Conservation (phyloP, 73 alveolate species). For the Blepharisma japonicum region DNA sequence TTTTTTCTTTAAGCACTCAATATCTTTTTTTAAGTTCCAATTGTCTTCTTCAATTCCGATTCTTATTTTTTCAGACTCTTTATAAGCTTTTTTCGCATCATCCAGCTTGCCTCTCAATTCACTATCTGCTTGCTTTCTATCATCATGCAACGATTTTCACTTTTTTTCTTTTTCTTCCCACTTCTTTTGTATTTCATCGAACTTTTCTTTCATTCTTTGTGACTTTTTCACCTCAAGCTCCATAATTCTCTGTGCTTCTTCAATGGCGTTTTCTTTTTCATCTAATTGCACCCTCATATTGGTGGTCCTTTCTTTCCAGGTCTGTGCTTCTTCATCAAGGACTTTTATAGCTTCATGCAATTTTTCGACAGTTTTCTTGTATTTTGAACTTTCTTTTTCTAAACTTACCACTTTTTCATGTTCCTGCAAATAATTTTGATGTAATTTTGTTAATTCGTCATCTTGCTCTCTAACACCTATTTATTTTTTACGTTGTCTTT, state of each 20-base stretch:
- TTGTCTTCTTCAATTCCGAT: not conserved
- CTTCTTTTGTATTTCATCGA: not conserved
- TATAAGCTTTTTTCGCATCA: slow-evolving; percentile 2
- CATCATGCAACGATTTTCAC: not conserved
- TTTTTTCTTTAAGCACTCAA: not conserved
- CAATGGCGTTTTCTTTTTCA: not conserved
- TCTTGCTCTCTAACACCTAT: too few species aligned
- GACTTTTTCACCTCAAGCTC: not conserved
- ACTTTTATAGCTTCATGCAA: not conserved
- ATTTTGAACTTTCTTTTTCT: not conserved
- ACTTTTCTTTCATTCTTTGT: not conserved
- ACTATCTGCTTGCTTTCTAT: not conserved
- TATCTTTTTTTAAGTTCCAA: not conserved
- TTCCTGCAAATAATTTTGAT: not conserved
- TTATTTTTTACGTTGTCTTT: not conserved
- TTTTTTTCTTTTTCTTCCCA: slow-evolving; percentile 20
- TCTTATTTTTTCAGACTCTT: slow-evolving; percentile 8
- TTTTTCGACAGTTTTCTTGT: not conserved
- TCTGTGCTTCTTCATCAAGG: not conserved
- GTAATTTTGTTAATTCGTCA: too few species aligned
- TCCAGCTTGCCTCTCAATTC: slow-evolving; percentile 17
- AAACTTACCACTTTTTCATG: slow-evolving; percentile 1
- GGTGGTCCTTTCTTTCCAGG: not conserved
- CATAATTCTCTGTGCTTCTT: not conserved
- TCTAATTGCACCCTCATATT: not conserved